These are phyloP conservation scores for Diacronema lutheri DNA, from an alignment of 78 protist genomes.

Conservation along the genomic window DNA sequence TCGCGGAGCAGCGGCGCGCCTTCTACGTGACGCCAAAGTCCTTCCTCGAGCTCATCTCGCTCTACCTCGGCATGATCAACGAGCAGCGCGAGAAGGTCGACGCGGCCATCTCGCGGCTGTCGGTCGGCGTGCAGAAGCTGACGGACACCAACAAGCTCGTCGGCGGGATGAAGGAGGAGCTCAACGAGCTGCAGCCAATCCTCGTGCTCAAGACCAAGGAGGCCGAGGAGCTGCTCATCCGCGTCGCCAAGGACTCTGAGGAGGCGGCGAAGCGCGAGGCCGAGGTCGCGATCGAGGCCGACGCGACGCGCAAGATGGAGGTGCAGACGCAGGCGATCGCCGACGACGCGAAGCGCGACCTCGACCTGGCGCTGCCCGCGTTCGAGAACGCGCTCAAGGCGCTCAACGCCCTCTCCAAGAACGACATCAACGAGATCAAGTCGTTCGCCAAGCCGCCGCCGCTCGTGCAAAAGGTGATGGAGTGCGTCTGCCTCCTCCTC, in stretches of 20 bases:
- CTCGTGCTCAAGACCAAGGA: constrained; percentile 25
- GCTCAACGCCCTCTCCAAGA: constrained; percentile 51
- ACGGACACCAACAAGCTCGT: constrained; percentile 57
- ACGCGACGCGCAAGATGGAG: constrained; percentile 54
- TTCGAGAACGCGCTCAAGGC: constrained; percentile 67
- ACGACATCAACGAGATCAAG: constrained; percentile 64
- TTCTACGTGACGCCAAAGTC: constrained; percentile 36
- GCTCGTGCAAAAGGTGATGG: constrained; percentile 62
- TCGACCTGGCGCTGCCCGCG: constrained; percentile 76
- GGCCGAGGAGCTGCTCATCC: constrained; percentile 46
- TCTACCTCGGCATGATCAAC: constrained; percentile 32
- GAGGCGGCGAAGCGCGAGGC: constrained; percentile 44
- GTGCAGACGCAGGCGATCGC: constrained; percentile 26
- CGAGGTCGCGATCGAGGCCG: constrained; percentile 33
- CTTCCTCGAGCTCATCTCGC: constrained; percentile 36
- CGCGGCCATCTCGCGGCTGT: neutral
- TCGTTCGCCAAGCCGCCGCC: constrained; percentile 26
- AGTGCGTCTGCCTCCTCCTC: constrained; percentile 66
- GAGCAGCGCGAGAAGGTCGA: neutral
- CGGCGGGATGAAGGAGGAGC: constrained; percentile 52
- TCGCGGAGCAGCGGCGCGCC: neutral
- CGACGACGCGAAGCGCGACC: constrained; percentile 62
- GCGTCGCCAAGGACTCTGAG: constrained; percentile 40
- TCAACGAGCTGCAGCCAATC: constrained; percentile 59
- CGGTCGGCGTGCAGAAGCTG: constrained; percentile 62